Base-by-base conservation (phyloP, 179 eudicot genomes). In the Silene noctiflora region DNA sequence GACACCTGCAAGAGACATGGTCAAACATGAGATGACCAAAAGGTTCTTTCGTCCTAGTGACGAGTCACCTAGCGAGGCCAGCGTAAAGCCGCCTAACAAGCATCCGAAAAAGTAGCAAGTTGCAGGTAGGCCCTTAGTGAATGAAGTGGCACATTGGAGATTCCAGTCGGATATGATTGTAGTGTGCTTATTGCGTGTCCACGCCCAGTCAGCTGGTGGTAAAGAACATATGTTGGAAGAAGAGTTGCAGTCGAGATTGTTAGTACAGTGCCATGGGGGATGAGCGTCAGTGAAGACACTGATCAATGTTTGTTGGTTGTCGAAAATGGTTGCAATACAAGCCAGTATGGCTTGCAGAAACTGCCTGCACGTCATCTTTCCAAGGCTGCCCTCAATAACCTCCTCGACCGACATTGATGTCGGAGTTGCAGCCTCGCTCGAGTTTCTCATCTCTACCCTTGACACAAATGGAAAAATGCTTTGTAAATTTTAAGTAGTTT, bases 31-130 rank as follows among this genome's bases (percentile, higher is more conserved):
- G 27, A 76, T 55, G 29, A 39, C 73, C 11, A 76, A 46, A 80
- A 80, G 83, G 25, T 80, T 80, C 69, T 80, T 76, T 72, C 83
- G n/a, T 7, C 83, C 83, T 4, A 80, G 39, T 1, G 71, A 71
- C 31, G 83, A 55, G 44, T 80, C 83, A 2, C 80, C 77, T 17
- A 80, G 73, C 12, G 83, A 65, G 5, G 77, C 73, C 35, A 76
- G 53, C 14, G 58, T 55, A 67, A 56, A 76, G 25, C 80, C 83
- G 16, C 76, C 59, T 21, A 76, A 80, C 63, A 80, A 71, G 67
- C 73, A 71, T 1, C 83, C 83, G 1, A 67, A 14, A 39, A 80
- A 80, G 77, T 27, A 76, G 33, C 77, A 80, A 19, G 80, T 80
- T 1, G 80, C 77, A 0, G 83, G 83, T 72, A 76, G 48, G 46